Conservation (phyloP, 345 rosid species). For the Geranium rotundifolium region DNA sequence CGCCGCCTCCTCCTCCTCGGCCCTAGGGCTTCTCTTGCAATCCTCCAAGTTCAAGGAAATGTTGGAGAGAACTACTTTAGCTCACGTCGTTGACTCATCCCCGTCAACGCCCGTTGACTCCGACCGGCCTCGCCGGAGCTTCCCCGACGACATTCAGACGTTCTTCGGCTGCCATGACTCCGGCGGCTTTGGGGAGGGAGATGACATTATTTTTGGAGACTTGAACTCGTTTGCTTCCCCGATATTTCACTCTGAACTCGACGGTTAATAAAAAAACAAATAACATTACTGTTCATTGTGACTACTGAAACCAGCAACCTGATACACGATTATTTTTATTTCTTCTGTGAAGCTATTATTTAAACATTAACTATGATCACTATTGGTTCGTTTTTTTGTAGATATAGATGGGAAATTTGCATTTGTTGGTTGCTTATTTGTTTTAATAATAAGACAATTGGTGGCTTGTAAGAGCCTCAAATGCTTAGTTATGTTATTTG, state of each 20-base stretch:
- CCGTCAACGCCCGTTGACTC: conserved; percentile 15
- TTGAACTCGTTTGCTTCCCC: conserved; percentile 22
- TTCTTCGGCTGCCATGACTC: conserved; percentile 28
- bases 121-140: conserved; percentile 24
- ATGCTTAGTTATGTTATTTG: too few species aligned
- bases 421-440: not conserved
- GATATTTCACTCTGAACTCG: conserved; percentile 21
- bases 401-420: not conserved
- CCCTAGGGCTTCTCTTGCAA: conserved; percentile 32
- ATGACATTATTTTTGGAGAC: conserved; percentile 30
- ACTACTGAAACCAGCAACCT: too few species aligned
- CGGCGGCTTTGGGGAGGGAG: conserved; percentile 17
- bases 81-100: conserved; percentile 15
- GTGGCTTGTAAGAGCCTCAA: not conserved
- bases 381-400: not conserved
- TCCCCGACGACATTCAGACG: conserved; percentile 39
- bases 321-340: too few species aligned
- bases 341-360: too few species aligned
- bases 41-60: conserved; percentile 50
- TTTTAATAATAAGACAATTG: not conserved
- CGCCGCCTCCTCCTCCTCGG: conserved; percentile 21
- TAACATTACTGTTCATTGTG: too few species aligned
- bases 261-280: not conserved
- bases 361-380: too few species aligned
- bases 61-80: conserved; percentile 27